Evolutionary conservation across 2,329 filamentous ascomycete species (phyloP), one percentile per base, ranked within the genome.

Genomic region (Graphium sp.): DNA sequence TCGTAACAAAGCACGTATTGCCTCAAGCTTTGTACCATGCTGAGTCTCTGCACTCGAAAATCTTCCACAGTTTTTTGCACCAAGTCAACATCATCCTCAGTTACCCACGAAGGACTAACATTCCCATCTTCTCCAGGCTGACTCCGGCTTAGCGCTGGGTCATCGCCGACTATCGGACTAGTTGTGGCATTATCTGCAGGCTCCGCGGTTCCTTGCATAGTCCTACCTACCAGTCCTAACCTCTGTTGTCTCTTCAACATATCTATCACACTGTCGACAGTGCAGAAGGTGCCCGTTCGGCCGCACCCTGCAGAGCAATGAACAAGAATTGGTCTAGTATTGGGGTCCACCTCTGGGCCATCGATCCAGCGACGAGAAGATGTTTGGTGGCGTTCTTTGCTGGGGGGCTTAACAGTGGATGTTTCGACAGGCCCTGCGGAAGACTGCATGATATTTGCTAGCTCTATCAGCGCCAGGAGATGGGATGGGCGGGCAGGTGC

Each of bases 191-290:
- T n/a, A n/a, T n/a, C n/a, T n/a, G n/a, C n/a, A n/a, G n/a, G n/a
- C n/a, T n/a, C n/a, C n/a, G n/a, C n/a, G n/a, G n/a, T n/a, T n/a
- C n/a, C n/a, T n/a, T n/a, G n/a, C n/a, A n/a, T n/a, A n/a, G n/a
- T n/a, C n/a, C n/a, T n/a, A n/a, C n/a, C n/a, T n/a, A n/a, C n/a
- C n/a, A n/a, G n/a, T n/a, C n/a, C n/a, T n/a, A n/a, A n/a, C n/a
- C n/a, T n/a, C n/a, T n/a, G n/a, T n/a, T 93, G 84, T n/a, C 81
- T 73, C 56, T 93, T 93, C 34, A 98, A 57, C 80, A 94, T 92
- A 50, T 94, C 85, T 32, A 95, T 76, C 7, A 95, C 89, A 22
- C 78, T 87, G 48, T 95, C 89, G 11, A 95, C 84, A 0, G 89
- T 92, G 49, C 89, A 95, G 46, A 95, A 98, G 0, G 89, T 87